Base-by-base conservation (phyloP, 1,284 basidiomycete genomes). In the Ceratobasidium theobromae region DNA sequence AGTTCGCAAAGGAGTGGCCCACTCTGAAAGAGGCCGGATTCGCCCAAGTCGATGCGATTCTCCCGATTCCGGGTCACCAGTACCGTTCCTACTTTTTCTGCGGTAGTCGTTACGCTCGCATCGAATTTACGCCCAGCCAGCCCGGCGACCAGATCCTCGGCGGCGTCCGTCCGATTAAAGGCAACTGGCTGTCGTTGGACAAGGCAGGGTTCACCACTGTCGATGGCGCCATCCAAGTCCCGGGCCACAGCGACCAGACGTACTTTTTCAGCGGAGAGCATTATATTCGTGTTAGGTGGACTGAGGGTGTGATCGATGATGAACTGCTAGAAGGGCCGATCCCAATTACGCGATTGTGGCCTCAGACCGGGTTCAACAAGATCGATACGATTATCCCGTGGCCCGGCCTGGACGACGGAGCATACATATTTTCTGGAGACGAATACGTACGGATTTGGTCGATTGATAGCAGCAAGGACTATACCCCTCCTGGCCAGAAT, bases 241-340 rank as follows among this genome's bases (percentile, higher is more conserved):
- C 60, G 1, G 48, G 48, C 21, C 8, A 11, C 4, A 11, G 27
- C 23, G 38, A 53, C n/a, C 32, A 64, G 49, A 38, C 49, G 5
- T 64, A 64, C 35, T 41, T 64, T 6, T 53, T 52, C 35, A 28
- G 25, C 12, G 60, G 60, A 12, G 16, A 52, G 48, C 32, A 64
- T 23, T 64, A 64, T 28, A 21, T 12, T 21, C 60, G 60, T 25
- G 43, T 64, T 38, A 25, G 14, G n/a, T 64, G 28, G 16, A 52
- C 23, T 25, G 60, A 64, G 40, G 60, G 60, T 16, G 1, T 52
- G 49, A 49, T 21, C 14, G 25, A 49, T 46, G 32, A 53, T 25
- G 35, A 65, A 35, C 41, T 65, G 16, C 28, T 53, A 25, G 60
- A 65, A 8, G 60, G 60, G 30, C 51, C 60, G 2, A 51, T 53